phyloP scores from a whole-genome alignment of 139 green algal genomes.

The Picochlorum sp. region DNA sequence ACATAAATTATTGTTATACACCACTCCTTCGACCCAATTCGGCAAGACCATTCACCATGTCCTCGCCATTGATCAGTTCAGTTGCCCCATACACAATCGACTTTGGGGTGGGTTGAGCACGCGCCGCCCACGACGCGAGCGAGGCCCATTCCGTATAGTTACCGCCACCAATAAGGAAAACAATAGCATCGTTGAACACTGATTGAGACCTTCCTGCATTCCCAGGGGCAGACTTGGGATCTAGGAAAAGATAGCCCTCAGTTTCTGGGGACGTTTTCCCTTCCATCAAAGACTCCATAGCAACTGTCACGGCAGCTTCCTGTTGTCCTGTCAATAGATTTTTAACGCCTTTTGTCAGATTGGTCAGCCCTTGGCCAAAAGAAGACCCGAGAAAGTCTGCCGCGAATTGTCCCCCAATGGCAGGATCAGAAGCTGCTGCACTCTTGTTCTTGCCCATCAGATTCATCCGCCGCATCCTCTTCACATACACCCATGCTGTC shows the following conservation, averaged over 20 bases:
- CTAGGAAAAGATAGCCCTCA: slow-evolving; percentile 75
- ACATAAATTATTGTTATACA: slow-evolving; percentile 2
- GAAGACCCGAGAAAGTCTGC: slow-evolving; percentile 85
- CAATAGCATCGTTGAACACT: slow-evolving; percentile 75
- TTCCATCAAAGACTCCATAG: slow-evolving; percentile 88
- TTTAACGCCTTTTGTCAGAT: slow-evolving; percentile 87
- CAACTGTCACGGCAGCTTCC: slow-evolving; percentile 66
- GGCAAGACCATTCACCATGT: slow-evolving; percentile 73
- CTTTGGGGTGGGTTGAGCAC: slow-evolving; percentile 33
- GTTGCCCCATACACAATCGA: slow-evolving; percentile 90
- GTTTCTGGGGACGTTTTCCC: slow-evolving; percentile 48
- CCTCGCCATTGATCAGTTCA: slow-evolving; percentile 68
- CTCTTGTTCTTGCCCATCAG: slow-evolving; percentile 43
- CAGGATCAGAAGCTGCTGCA: slow-evolving; percentile 8
- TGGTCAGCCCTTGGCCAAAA: slow-evolving; percentile 75
- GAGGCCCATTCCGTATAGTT: slow-evolving; percentile 90
- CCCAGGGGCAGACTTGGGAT: slow-evolving; percentile 65
- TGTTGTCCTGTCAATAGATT: slow-evolving; percentile 73
- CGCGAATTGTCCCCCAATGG: slow-evolving; percentile 8
- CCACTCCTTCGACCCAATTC: slow-evolving; percentile 51
- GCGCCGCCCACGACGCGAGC: slow-evolving; percentile 36
- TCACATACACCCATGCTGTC: slow-evolving; percentile 78
- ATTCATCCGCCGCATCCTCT: slow-evolving; percentile 79
- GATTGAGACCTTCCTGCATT: slow-evolving; percentile 27
- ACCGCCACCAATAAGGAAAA: slow-evolving; percentile 96